Evolutionary conservation across 2,329 filamentous ascomycete genomes (phyloP).

Genomic region (Trichoderma endophyticum): DNA sequence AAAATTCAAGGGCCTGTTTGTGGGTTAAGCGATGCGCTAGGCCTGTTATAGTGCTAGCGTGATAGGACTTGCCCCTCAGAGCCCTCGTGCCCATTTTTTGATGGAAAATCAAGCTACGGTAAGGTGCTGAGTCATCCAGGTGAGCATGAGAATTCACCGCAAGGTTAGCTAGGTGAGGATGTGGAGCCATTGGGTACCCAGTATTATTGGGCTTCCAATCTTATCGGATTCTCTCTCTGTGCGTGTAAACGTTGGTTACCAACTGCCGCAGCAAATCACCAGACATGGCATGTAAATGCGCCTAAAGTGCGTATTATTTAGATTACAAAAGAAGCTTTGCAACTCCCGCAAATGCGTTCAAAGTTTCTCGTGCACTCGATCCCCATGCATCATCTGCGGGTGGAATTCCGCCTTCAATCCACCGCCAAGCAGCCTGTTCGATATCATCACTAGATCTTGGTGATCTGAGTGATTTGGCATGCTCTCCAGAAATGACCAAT

Average conservation of each 20-base stretch:
- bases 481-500: background rate
- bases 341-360: conserved; percentile 28
- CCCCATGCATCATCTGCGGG: conserved; percentile 33
- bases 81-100: conserved; percentile 26
- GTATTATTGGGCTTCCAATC: background rate
- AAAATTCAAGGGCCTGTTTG: conserved; percentile 36
- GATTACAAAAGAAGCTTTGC: conserved; percentile 18
- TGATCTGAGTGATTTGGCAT: background rate
- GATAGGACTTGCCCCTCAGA: conserved; percentile 32
- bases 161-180: background rate
- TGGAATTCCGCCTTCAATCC: conserved; percentile 30
- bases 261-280: background rate
- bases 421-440: conserved; percentile 34
- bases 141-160: background rate
- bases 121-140: conserved; percentile 28
- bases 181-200: background rate
- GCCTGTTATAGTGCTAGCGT: conserved; percentile 25
- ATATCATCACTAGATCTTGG: conserved; percentile 26
- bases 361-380: conserved; percentile 26
- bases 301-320: background rate
- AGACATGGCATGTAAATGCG: background rate
- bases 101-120: background rate
- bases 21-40: conserved; percentile 39
- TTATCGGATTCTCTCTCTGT: background rate
- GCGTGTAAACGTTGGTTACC: background rate